Percentiles rank a stretch among this genome's conserved stretches.
Conservation (phyloP, 768 basidiomycete genomes). For the Roridomyces roridus region DNA sequence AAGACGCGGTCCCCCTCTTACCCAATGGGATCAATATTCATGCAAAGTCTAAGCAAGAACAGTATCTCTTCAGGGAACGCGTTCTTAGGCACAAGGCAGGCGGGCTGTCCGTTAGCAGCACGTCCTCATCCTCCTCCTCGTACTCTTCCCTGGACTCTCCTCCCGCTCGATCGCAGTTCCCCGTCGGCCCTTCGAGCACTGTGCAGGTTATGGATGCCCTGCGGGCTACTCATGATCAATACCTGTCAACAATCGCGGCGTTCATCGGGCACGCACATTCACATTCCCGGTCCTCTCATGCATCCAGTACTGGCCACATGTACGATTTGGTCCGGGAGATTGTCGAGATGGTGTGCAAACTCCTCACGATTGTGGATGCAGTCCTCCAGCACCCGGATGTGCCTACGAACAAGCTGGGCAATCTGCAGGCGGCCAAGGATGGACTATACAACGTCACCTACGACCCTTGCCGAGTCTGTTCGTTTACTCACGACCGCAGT, state of each 20-base stretch:
- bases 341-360: conserved; percentile 90
- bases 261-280: conserved; percentile 98
- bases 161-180: conserved; percentile 62
- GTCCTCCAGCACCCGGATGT: conserved; percentile 81
- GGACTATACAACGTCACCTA: conserved; percentile 85
- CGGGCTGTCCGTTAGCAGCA: conserved; percentile 68
- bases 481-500: conserved; percentile 69
- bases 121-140: conserved; percentile 76
- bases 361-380: conserved; percentile 90
- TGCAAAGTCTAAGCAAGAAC: conserved; percentile 42
- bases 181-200: conserved; percentile 72
- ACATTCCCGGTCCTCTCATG: conserved; percentile 88
- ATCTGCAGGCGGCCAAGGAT: conserved; percentile 76
- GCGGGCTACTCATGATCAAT: conserved; percentile 85
- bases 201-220: conserved; percentile 77
- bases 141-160: conserved; percentile 67
- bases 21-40: conserved; percentile 32
- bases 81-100: conserved; percentile 47
- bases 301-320: conserved; percentile 90
- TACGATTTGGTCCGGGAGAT: conserved; percentile 96
- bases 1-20: conserved; percentile 43
- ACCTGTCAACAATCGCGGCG: conserved; percentile 93
- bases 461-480: conserved; percentile 86
- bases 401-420: conserved; percentile 63
- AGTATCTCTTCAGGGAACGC: conserved; percentile 45